Conservation (phyloP, 495 filamentous ascomycete species). For the Venustampulla echinocandica region DNA sequence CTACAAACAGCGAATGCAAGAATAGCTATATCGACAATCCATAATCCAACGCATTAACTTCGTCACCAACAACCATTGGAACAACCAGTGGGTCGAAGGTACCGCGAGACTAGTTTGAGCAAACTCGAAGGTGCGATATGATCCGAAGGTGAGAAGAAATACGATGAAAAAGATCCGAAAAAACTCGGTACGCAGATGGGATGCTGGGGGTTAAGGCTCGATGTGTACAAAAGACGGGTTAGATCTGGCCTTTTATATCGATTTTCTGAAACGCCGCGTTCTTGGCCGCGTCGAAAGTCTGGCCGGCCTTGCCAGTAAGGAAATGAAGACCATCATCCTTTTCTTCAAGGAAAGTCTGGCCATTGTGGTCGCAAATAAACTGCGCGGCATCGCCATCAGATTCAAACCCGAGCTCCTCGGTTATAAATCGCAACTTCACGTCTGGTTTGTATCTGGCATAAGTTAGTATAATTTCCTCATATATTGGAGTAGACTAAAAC, state of each 20-base stretch:
- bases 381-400: slow-evolving; percentile 81
- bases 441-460: slow-evolving; percentile 74
- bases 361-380: slow-evolving; percentile 74
- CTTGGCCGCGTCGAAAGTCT: slow-evolving; percentile 64
- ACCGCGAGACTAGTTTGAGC: slow-evolving; percentile 4
- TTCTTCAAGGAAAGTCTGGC: slow-evolving; percentile 70
- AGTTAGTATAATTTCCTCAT: background rate
- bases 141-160: slow-evolving; percentile 15
- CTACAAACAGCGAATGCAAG: too few relatives aligned
- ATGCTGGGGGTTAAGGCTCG: slow-evolving; percentile 8
- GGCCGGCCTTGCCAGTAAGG: slow-evolving; percentile 63
- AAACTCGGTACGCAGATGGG: slow-evolving; percentile 12
- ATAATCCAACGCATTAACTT: slow-evolving; percentile 7
- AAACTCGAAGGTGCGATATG: slow-evolving; percentile 5
- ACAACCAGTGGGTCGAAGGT: slow-evolving; percentile 13
- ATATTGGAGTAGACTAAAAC: slow-evolving; percentile 30
- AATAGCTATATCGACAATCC: background rate
- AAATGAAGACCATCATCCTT: slow-evolving; percentile 63
- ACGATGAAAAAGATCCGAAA: slow-evolving; percentile 13
- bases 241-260: slow-evolving; percentile 97
- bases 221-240: slow-evolving; percentile 28
- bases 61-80: slow-evolving; percentile 15
- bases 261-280: slow-evolving; percentile 68
- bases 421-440: slow-evolving; percentile 81
- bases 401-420: slow-evolving; percentile 92